Conservation (phyloP, 768 basidiomycete species). For the Fomitopsis serialis region DNA sequence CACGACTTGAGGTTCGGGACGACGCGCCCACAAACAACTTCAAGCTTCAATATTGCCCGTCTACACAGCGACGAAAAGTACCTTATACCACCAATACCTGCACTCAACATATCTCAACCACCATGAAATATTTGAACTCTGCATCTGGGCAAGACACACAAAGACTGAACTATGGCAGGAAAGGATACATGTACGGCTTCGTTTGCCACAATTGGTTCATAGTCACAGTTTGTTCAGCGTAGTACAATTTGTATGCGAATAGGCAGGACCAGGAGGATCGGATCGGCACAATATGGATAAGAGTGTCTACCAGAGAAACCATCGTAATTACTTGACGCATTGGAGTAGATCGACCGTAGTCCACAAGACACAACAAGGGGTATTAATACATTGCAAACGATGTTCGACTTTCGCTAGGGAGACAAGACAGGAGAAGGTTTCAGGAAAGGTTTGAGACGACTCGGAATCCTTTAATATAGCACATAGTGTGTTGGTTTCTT, state of each 20-base stretch:
- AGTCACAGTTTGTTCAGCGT: background rate
- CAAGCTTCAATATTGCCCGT: no score
- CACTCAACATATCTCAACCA: no score
- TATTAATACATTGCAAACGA: background rate
- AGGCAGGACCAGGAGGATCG: background rate
- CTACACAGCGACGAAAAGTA: no score
- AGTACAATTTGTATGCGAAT: background rate
- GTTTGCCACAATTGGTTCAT: background rate
- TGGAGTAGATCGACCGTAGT: background rate
- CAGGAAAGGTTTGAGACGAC: background rate
- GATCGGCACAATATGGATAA: background rate
- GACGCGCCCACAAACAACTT: no score
- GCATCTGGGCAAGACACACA: no score
- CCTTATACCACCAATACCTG: no score
- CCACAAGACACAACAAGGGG: background rate
- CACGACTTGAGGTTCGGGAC: no score
- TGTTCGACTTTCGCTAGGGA: background rate
- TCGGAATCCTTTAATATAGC: conserved; percentile 4
- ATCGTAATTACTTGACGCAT: conserved; percentile 2
- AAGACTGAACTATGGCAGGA: no score
- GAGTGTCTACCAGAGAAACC: background rate
- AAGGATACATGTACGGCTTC: no score
- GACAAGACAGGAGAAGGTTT: background rate
- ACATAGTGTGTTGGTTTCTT: background rate
- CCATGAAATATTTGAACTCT: no score